Evolutionary conservation across 345 rosid species (phyloP), one percentile per base, ranked within the genome.

Genomic region (Adansonia digitata): DNA sequence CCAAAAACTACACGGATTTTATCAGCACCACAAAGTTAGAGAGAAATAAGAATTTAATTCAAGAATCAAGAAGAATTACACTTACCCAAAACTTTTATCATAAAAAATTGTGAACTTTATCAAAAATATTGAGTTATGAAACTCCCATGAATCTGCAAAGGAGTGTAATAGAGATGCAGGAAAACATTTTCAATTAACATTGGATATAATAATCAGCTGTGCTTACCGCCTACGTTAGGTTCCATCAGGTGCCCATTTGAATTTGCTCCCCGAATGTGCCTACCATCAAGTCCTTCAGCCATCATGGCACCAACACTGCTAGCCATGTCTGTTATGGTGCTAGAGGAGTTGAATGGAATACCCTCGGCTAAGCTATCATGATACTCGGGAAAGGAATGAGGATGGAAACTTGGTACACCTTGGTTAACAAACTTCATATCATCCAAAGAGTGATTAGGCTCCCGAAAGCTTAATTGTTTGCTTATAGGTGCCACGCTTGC

Each of bases 311-410:
- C 80, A 52, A 73, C 71, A 74, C 81, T 86, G 71, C 83, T 75
- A 71, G 77, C 84, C 83, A 86, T 84, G 62, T 77, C 87, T 42
- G 82, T 74, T 72, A 81, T 72, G 55, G 83, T 71, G 60, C 79
- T 75, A 39, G 87, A 79, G 71, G 91, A 79, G 72, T 81, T 89
- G 80, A 78, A 86, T 61, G 84, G 82, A 83, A 85, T 78, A 72
- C 85, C 93, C 75, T 78, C 82, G 75, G 80, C 78, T 53, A 91
- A 78, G 83, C 80, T 79, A 80, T 90, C 91, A 51, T 78, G 85
- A 81, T 89, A 88, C 63, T 95, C 97, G 1, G 97, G 91, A 39
- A 91, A 80, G 34, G 98, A 90, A 85, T 82, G 91, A 75, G 91
- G 92, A 85, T 87, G 90, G 74, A 91, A 84, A 80, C 78, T 85